Evolutionary conservation across 345 rosid species (phyloP), one percentile per base, ranked within the genome.

Genomic region (Pseudoturritis turrita): DNA sequence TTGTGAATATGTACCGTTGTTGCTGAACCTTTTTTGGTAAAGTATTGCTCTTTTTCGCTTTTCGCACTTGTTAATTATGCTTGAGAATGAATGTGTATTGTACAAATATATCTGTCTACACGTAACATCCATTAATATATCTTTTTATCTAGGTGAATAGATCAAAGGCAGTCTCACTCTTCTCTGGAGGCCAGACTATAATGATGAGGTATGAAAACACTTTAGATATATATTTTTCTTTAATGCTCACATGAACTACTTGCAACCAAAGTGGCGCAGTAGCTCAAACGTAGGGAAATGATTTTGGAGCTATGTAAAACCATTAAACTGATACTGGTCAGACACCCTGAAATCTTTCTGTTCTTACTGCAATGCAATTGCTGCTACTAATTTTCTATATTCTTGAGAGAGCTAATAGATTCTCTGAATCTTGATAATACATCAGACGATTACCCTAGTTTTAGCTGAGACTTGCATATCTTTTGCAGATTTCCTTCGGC

Each of bases 401-500:
- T 22, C 33, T 22, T 0, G 46, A 60, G 14, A 41, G 51, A 22
- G 35, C 50, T 61, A 9, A 17, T 45, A 45, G 40, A 44, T 45
- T 41, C 22, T 60, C 12, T n/a, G n/a, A n/a, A n/a, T n/a, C n/a
- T 36, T 37, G 33, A 39, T 19, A 4, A 31, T 31, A 35, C 62
- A 37, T 2, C 28, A 11, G 25, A 57, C 23, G 1, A 14, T 31
- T 55, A 11, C 7, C 1, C 7, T 68, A 28, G 43, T 68, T 45
- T 62, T 15, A 45, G 46, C 49, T 66, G 19, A 44, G 26, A 39
- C 23, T 36, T 62, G 2, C 37, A 45, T 40, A 52, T 50, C 74
- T 12, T 28, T 75, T 65, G 73, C 78, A 88, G 97, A 65, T 87
- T 92, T 62, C 88, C 89, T 63, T 81, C 83, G 35, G 44, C 83